Evolutionary conservation across 192 early-diverging fungal genomes (phyloP), one percentile per base, ranked within the genome.

Genomic region (Pilobolus umbonatus): DNA sequence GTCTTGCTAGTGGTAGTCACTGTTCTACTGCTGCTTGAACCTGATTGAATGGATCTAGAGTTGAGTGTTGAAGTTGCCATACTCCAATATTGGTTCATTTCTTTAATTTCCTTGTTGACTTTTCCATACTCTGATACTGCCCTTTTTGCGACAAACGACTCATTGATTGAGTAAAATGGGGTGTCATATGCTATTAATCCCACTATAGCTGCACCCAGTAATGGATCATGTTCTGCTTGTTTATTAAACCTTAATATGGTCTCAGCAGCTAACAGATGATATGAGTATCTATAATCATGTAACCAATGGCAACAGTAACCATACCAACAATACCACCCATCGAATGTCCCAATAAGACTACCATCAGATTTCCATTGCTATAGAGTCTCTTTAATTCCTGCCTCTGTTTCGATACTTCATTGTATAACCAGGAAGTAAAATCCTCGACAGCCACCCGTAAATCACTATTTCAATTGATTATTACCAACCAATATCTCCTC

Each of bases 301-400:
- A 10, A 36, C 21, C 5, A 1, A 25, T 29, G 19, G 5, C 8
- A 19, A 17, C 19, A 28, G 43, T 22, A 14, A n/a, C 15, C 55
- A 62, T 80, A 83, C 81, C 76, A 14, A 82, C 74, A 55, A 84
- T 67, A 14, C 82, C 82, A 49, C 82, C 82, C 78, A 84, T 82
- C 5, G 80, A 82, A 60, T 83, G 64, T 10, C 60, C 71, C 30
- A 55, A 45, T 31, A 68, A 38, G 12, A 62, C 42, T 32, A 67
- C 46, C 19, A 57, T 48, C 1, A 67, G 15, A 14, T 63, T 49
- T n/a, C 61, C 64, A 6, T 55, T 60, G 8, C 49, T 43, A 8
- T 40, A 31, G 5, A 43, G 14, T 34, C 39, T 26, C 9, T 48
- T 51, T 12, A 50, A 43, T 29, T 57, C 67, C 35, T 58, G 54